Evolutionary conservation across 306 rosid species (phyloP).

Genomic region (Ochetophila trinervis): DNA sequence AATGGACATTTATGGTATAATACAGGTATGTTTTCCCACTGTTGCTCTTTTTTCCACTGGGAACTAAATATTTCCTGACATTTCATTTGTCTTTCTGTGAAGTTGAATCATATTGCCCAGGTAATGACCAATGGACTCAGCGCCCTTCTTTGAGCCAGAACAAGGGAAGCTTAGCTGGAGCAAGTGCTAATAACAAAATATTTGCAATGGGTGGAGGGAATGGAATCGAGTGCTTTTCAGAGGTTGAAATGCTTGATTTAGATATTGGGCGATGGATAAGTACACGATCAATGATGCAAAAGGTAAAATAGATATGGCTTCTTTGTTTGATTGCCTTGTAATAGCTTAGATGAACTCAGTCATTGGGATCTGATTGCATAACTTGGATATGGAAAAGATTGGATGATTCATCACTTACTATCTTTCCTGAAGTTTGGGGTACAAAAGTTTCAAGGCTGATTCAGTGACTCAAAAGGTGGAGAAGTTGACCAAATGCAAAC

Average conservation of each 20-base stretch:
- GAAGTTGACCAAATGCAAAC: neutral
- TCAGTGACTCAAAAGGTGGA: no score
- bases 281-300: conserved; percentile 48
- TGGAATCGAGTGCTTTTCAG: conserved; percentile 37
- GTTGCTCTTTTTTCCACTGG: conserved; percentile 15
- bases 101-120: conserved; percentile 72
- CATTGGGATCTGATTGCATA: neutral
- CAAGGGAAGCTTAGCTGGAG: conserved; percentile 70
- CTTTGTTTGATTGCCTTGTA: neutral
- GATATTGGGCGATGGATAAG: conserved; percentile 60
- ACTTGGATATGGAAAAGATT: neutral
- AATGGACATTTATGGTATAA: conserved; percentile 43
- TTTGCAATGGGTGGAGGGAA: conserved; percentile 55
- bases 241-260: conserved; percentile 64
- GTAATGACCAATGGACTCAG: conserved; percentile 52
- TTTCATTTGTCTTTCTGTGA: conserved; percentile 23
- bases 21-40: conserved; percentile 38
- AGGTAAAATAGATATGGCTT: conserved; percentile 37
- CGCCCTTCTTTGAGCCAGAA: conserved; percentile 59
- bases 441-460: no score
- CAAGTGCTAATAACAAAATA: conserved; percentile 36
- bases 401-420: neutral
- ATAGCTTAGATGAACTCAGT: neutral
- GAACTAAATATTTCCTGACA: conserved; percentile 14
- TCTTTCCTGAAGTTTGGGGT: neutral